Conservation (phyloP, 1,284 basidiomycete genomes). For the Fomitiporia mediterranea region DNA sequence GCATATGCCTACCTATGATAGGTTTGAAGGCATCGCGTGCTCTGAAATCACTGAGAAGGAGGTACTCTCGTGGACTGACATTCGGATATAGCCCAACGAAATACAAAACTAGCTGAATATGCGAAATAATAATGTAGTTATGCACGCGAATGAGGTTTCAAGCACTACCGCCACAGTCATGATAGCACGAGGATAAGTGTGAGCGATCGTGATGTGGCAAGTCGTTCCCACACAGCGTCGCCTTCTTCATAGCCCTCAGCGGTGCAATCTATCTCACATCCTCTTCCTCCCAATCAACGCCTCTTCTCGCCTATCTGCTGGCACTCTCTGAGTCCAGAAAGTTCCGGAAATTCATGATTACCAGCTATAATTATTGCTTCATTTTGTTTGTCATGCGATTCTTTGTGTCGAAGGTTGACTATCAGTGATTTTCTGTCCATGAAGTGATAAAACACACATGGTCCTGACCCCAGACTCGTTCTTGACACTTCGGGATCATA, state of each 20-base stretch:
- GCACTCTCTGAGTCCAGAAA: neutral
- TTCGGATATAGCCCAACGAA: neutral
- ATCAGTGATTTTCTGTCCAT: too few relatives aligned
- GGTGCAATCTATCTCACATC: neutral
- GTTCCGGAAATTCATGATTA: too few relatives aligned
- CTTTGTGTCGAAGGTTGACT: too few relatives aligned
- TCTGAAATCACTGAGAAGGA: neutral
- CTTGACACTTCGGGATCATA: too few relatives aligned
- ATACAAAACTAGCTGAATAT: neutral
- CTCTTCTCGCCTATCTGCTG: neutral
- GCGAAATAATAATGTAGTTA: neutral
- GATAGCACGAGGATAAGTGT: neutral
- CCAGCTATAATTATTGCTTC: too few relatives aligned
- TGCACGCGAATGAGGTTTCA: neutral
- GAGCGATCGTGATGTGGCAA: neutral
- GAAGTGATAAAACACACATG: too few relatives aligned
- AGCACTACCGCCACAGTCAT: neutral
- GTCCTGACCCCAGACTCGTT: too few relatives aligned
- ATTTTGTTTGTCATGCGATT: too few relatives aligned
- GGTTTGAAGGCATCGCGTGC: neutral
- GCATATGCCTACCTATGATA: neutral
- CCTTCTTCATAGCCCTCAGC: neutral
- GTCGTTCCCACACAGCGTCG: conserved; percentile 1
- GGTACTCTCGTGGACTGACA: neutral
- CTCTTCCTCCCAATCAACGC: neutral